Percentiles rank a stretch among this genome's conserved stretches.
Conservation (phyloP, 257 asterid genomes). For the Solanum appendiculatum region DNA sequence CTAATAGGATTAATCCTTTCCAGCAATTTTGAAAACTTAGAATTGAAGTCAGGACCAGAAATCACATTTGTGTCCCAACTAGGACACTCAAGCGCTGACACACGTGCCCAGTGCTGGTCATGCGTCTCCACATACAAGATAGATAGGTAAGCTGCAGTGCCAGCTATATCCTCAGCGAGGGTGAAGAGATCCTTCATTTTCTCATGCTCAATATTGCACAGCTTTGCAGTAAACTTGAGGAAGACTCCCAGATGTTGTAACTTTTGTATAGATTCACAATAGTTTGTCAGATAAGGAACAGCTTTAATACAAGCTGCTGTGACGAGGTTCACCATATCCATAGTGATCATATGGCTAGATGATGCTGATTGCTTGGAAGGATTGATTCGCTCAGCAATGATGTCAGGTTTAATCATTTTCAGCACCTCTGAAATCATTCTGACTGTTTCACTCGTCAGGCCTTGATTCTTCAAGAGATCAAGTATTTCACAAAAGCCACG, state of each 20-base stretch:
- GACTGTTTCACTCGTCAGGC: not conserved
- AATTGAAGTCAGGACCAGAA: not conserved
- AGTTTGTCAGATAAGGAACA: accelerated
- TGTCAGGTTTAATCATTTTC: not conserved
- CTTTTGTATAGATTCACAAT: not conserved
- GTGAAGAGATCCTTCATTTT: not conserved
- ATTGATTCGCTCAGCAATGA: not conserved
- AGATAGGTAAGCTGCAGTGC: not conserved
- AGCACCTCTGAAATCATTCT: not conserved
- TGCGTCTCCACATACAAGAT: not conserved
- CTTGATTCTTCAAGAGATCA: not conserved
- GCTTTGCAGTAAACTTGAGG: not conserved
- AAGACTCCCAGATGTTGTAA: not conserved
- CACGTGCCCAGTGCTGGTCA: not conserved
- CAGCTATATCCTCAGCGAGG: not conserved
- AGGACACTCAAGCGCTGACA: not conserved
- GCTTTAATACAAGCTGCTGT: not conserved
- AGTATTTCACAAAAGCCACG: not conserved
- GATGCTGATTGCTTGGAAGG: not conserved
- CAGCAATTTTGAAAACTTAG: not conserved
- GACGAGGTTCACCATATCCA: not conserved
- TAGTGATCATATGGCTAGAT: not conserved
- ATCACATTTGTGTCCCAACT: accelerated
- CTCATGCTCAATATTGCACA: not conserved
- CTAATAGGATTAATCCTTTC: not conserved